Conservation (phyloP, 2,329 filamentous ascomycete species). For the Ceratocystis harringtonii region DNA sequence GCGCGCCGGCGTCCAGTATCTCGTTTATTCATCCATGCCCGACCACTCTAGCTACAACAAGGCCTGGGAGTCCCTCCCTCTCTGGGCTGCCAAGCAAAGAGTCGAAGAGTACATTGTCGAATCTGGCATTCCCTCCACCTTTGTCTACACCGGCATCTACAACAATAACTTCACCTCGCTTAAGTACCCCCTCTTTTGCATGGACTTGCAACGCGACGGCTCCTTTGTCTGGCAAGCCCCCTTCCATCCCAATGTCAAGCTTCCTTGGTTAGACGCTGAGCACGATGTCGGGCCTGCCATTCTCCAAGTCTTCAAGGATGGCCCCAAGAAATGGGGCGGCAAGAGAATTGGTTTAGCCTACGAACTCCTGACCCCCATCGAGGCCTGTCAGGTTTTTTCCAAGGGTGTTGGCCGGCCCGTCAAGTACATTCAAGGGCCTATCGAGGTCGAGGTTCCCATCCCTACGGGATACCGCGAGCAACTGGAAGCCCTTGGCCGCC, state of each 20-base stretch:
- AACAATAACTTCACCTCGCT: conserved; percentile 98
- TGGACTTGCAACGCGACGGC: conserved; percentile 72
- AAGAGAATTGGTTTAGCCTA: conserved; percentile 75
- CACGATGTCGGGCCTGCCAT: conserved; percentile 89
- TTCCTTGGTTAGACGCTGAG: conserved; percentile 93
- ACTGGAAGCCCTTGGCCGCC: conserved; percentile 51
- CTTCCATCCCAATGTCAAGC: conserved; percentile 73
- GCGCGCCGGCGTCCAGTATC: conserved; percentile 70
- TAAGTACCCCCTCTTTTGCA: conserved; percentile 85
- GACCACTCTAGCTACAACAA: conserved; percentile 71
- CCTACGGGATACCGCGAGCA: conserved; percentile 81
- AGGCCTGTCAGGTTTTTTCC: conserved; percentile 69
- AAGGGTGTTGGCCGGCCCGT: conserved; percentile 65
- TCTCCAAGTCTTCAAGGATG: conserved; percentile 90
- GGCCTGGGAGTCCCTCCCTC: conserved; percentile 65
- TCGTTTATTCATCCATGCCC: conserved; percentile 94
- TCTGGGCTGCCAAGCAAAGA: conserved; percentile 86
- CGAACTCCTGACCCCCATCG: conserved; percentile 67
- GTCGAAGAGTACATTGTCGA: conserved; percentile 83
- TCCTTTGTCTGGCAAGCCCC: conserved; percentile 88
- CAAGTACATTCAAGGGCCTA: conserved; percentile 59
- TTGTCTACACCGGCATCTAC: conserved; percentile 93
- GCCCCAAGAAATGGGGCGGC: conserved; percentile 67
- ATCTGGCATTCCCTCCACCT: conserved; percentile 71
- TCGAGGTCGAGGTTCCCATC: conserved; percentile 73